Evolutionary conservation across 768 basidiomycete genomes (phyloP).

Genomic region (Dacryopinax spathularia): DNA sequence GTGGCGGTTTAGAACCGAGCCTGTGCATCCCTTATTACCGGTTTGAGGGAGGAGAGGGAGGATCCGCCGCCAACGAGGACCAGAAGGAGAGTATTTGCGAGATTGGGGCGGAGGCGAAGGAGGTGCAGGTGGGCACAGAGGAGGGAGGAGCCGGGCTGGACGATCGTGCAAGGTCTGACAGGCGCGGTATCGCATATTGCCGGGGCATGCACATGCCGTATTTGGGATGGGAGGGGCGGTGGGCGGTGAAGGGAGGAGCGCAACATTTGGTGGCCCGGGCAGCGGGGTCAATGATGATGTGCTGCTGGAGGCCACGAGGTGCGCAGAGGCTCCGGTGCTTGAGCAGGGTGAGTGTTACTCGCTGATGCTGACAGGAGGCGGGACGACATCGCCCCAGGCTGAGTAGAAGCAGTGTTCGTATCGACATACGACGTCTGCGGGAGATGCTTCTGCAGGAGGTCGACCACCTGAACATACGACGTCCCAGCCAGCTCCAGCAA

Average conservation of each 20-base stretch:
- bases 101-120: slow-evolving; percentile 78
- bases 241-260: slow-evolving; percentile 11
- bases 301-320: slow-evolving; percentile 1
- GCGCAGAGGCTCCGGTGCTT: background rate
- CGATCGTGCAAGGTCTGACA: slow-evolving; percentile 38
- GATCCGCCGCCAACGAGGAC: slow-evolving; percentile 91
- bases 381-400: slow-evolving; percentile 18
- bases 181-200: slow-evolving; percentile 77
- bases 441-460: slow-evolving; percentile 72
- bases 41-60: slow-evolving; percentile 92
- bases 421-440: slow-evolving; percentile 32
- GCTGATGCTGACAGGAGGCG: slow-evolving; percentile 31
- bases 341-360: slow-evolving; percentile 14
- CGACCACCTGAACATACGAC: slow-evolving; percentile 75
- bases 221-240: slow-evolving; percentile 8
- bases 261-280: slow-evolving; percentile 23
- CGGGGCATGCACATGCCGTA: slow-evolving; percentile 21
- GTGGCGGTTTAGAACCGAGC: slow-evolving; percentile 85
- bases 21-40: slow-evolving; percentile 99
- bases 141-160: slow-evolving; percentile 23
- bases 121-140: slow-evolving; percentile 91
- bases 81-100: slow-evolving; percentile 89
- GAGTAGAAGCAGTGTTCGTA: slow-evolving; percentile 15
- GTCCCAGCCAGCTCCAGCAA: slow-evolving; percentile 95
- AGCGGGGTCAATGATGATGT: slow-evolving; percentile 29